Evolutionary conservation across 768 basidiomycete genomes (phyloP).

Genomic region (Panaeolus papilionaceus): DNA sequence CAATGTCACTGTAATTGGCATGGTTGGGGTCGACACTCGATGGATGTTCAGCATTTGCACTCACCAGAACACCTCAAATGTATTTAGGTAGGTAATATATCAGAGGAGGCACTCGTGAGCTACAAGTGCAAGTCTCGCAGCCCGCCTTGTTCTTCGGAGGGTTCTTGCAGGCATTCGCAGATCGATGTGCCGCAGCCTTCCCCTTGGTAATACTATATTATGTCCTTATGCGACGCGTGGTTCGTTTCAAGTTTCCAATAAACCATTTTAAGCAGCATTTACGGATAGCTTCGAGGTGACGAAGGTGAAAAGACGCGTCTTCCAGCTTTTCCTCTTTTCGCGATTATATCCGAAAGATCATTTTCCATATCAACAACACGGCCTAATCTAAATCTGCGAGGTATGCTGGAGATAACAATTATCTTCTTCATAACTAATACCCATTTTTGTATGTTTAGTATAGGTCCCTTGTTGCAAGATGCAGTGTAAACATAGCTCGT

Average conservation of each 20-base stretch:
- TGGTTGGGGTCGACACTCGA: background rate
- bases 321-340: background rate
- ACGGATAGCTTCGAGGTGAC: background rate
- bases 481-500: too few species aligned
- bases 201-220: conserved; percentile 24
- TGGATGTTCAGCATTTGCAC: conserved; percentile 36
- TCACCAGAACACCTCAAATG: conserved; percentile 29
- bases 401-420: too few species aligned
- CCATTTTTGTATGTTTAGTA: too few species aligned
- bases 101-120: background rate
- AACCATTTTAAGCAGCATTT: background rate
- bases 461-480: too few species aligned
- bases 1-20: background rate
- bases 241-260: background rate
- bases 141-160: conserved; percentile 35
- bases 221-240: background rate
- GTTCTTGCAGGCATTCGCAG: conserved; percentile 41
- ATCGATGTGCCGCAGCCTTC: conserved; percentile 30
- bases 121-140: background rate
- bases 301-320: background rate
- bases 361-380: too few species aligned
- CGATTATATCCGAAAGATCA: too few species aligned
- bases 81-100: background rate
- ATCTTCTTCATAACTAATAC: too few species aligned
- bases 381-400: too few species aligned